phyloP scores from a whole-genome alignment of 148 eudicot species.

The Arctostaphylos glauca region DNA sequence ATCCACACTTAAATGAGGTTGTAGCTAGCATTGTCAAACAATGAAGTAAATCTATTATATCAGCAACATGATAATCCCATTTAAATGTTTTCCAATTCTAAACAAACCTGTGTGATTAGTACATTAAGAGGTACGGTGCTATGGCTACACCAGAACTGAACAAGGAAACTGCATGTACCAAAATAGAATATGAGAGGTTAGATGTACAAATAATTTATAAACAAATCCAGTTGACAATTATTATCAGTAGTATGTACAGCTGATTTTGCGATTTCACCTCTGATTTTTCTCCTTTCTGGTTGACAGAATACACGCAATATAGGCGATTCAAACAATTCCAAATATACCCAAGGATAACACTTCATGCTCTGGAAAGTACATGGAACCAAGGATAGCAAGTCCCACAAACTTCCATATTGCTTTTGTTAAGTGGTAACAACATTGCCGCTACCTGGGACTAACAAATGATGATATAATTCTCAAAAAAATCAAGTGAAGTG shows the following conservation, averaged over 20 bases:
- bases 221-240: neutral
- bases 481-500: neutral
- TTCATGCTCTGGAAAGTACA: neutral
- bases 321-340: neutral
- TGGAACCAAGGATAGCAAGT: neutral
- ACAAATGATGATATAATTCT: neutral
- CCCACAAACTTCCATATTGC: neutral
- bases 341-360: neutral
- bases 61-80: neutral
- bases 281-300: neutral
- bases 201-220: neutral
- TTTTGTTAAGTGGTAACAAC: neutral
- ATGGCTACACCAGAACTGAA: constrained; percentile 98
- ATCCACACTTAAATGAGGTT: neutral
- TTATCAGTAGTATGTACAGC: neutral
- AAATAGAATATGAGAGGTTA: constrained; percentile 7
- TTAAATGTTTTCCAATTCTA: neutral
- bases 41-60: neutral
- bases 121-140: constrained; percentile 90
- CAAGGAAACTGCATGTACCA: constrained; percentile 62
- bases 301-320: neutral
- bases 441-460: neutral
- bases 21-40: constrained; percentile 6
- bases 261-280: neutral
- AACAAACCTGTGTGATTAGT: constrained; percentile 74